phyloP scores from a whole-genome alignment of 2,329 filamentous ascomycete genomes.

The Beauveria sp. region DNA sequence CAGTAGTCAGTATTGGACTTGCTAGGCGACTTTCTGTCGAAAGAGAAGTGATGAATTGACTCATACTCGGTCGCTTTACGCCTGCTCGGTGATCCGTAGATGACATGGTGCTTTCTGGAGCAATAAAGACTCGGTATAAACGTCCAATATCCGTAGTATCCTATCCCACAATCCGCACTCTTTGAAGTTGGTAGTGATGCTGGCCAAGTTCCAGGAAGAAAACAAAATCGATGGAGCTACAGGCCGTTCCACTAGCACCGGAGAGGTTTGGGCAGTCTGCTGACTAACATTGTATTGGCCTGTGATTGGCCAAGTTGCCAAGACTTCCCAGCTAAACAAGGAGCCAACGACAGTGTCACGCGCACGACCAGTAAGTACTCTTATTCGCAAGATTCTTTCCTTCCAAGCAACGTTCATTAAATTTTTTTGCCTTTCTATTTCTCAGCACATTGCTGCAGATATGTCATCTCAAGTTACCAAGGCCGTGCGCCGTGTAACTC shows the following conservation, averaged over 20 bases:
- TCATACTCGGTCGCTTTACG: constrained; percentile 37
- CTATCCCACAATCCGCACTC: neutral
- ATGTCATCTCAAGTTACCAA: constrained; percentile 36
- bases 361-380: neutral
- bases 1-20: neutral
- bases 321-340: neutral
- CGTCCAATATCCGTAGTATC: neutral
- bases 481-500: constrained; percentile 36
- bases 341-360: no score
- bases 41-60: neutral
- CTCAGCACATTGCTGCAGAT: neutral
- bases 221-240: neutral
- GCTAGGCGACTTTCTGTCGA: neutral
- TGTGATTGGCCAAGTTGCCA: neutral
- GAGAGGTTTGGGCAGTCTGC: neutral
- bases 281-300: neutral
- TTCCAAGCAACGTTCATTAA: neutral
- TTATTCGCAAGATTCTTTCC: neutral
- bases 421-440: neutral
- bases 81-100: constrained; percentile 33
- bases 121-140: neutral
- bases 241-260: neutral
- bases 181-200: neutral
- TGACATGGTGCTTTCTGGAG: constrained; percentile 24
- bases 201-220: neutral